Base-by-base conservation (phyloP, 2,329 filamentous ascomycete genomes). In the Ophiocordyceps australis region DNA sequence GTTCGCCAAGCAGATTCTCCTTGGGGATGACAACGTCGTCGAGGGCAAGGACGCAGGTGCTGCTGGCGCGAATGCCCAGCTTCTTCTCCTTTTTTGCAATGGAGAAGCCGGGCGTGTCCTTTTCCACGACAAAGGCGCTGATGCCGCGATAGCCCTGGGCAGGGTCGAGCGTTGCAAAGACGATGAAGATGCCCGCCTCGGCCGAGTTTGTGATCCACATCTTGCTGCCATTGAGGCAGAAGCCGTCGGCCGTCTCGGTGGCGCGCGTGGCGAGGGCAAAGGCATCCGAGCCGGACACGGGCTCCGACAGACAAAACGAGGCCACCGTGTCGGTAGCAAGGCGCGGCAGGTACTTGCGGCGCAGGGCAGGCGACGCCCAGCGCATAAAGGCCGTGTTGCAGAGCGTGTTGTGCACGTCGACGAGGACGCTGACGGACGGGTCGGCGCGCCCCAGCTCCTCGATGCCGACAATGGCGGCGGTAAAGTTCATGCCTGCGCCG, bases 81-180 rank as follows among this genome's bases (percentile, higher is more conserved):
- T 98, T 98, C 76, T 95, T 95, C 65, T 98, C 89, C 64, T 98
- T 98, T 70, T 98, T 98, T 21, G 89, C 83, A 43, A 98, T 91
- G 32, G 70, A 74, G 62, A 98, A 94, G 18, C 89, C 89, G 28
- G 76, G 74, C 25, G 71, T 79, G 42, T 64, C 75, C 62, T 93
- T 94, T 55, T 94, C 85, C 22, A 95, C 74, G 32, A 98, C 61
- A 49, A 98, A 98, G 27, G 89, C 89, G 3, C 83, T 85, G 52
- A 98, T 98, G 30, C 89, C 89, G 55, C 85, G 86, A 65, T 98
- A 94, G 27, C 83, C 86, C 58, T 86, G 83, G 56, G 70, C 74
- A 1, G 77, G 85, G 47, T 94, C 76, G 20, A 98, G 62, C 55
- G 94, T 98, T 44, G 89, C 89, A 46, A 98, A 98, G 30, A 98